These are phyloP conservation scores for Neofusicoccum ribis DNA, from an alignment of 2,329 filamentous ascomycete species.

Conservation along the genomic window DNA sequence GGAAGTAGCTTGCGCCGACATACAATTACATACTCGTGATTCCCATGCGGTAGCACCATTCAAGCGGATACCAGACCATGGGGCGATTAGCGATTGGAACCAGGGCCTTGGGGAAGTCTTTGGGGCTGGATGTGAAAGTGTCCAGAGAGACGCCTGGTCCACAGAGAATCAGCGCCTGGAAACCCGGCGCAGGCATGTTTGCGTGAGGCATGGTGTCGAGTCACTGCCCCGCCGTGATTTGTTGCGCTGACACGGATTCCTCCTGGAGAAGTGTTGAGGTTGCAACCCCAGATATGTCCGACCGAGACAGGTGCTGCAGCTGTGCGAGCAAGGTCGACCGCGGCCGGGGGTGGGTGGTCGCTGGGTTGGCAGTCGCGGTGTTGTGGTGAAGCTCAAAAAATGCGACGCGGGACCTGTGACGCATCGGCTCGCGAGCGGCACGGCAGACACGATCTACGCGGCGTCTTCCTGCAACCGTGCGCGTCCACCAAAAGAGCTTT, in stretches of 20 bases:
- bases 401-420: slow-evolving; percentile 6
- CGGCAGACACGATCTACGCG: neutral
- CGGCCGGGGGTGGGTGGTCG: neutral
- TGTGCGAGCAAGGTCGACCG: neutral
- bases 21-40: slow-evolving; percentile 61
- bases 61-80: slow-evolving; percentile 87
- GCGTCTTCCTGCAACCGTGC: neutral
- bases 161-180: slow-evolving; percentile 81
- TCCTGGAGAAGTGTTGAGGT: neutral
- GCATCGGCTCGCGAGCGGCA: neutral
- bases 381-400: slow-evolving; percentile 16
- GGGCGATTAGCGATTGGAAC: slow-evolving; percentile 80
- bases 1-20: neutral
- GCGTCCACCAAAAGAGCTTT: neutral
- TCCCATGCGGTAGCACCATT: slow-evolving; percentile 81
- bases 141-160: slow-evolving; percentile 79
- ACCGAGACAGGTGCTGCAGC: neutral
- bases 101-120: slow-evolving; percentile 79
- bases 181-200: slow-evolving; percentile 70
- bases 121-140: slow-evolving; percentile 77
- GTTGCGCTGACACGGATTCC: neutral
- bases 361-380: neutral
- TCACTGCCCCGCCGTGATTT: neutral
- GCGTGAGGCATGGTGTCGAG: slow-evolving; percentile 68
- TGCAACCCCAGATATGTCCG: neutral